These are phyloP conservation scores for Wickerhamomyces rabaulensis DNA, from an alignment of 805 yeast genomes.

Conservation along the genomic window DNA sequence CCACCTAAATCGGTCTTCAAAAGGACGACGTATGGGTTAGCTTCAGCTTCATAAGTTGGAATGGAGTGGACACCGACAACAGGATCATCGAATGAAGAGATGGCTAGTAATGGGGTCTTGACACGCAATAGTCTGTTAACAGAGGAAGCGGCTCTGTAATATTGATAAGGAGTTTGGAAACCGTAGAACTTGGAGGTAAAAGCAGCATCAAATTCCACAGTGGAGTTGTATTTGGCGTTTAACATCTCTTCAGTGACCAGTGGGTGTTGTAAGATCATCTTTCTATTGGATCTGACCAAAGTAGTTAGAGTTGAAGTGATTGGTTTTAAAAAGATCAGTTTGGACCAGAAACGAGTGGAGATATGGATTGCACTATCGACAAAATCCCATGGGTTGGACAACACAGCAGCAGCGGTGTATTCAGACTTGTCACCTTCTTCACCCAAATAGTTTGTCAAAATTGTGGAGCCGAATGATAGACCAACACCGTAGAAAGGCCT, in stretches of 20 bases:
- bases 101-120: slow-evolving; percentile 55
- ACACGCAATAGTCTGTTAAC: slow-evolving; percentile 48
- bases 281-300: slow-evolving; percentile 39
- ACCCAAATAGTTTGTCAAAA: slow-evolving; percentile 62
- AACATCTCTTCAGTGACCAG: slow-evolving; percentile 29
- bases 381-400: slow-evolving; percentile 75
- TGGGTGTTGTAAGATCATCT: slow-evolving; percentile 27
- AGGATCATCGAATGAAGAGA: slow-evolving; percentile 66
- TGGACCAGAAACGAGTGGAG: slow-evolving; percentile 32
- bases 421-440: slow-evolving; percentile 52
- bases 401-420: slow-evolving; percentile 51
- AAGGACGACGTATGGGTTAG: slow-evolving; percentile 55
- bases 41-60: slow-evolving; percentile 43
- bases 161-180: slow-evolving; percentile 53
- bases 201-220: slow-evolving; percentile 54
- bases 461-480: slow-evolving; percentile 68
- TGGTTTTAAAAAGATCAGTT: slow-evolving; percentile 35
- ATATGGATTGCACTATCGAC: slow-evolving; percentile 46
- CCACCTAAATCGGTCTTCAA: slow-evolving; percentile 66
- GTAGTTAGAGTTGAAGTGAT: slow-evolving; percentile 37
- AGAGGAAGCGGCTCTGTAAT: slow-evolving; percentile 64
- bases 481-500: slow-evolving; percentile 66
- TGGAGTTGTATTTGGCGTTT: slow-evolving; percentile 32
- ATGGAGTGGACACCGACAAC: slow-evolving; percentile 46
- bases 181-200: slow-evolving; percentile 63